Evolutionary conservation across 202 grass and related monocot species (phyloP).

Genomic region (Musa balbisiana): DNA sequence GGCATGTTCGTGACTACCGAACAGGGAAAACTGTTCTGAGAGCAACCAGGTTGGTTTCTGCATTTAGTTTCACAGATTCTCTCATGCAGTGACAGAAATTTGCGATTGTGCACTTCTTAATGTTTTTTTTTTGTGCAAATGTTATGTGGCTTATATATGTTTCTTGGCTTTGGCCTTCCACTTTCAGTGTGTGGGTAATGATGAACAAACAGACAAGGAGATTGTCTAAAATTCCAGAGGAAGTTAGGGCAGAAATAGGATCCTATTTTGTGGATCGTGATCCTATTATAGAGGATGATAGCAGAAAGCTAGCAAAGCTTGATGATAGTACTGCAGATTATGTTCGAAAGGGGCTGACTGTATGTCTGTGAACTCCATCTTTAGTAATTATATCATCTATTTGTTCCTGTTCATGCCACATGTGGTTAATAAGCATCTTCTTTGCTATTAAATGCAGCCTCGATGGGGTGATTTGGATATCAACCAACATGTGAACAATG

Average conservation of each 20-base stretch:
- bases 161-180: conserved; percentile 4
- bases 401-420: not conserved
- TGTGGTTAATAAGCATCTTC: not conserved
- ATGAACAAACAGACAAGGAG: conserved; percentile 92
- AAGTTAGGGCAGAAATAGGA: conserved; percentile 90
- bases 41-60: conserved; percentile 66
- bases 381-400: not conserved
- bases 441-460: conserved; percentile 39
- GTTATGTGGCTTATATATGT: not conserved
- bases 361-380: conserved; percentile 32
- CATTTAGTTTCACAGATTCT: conserved; percentile 1
- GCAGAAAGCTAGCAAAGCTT: conserved; percentile 62
- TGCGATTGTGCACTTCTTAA: too few species aligned
- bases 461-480: conserved; percentile 92
- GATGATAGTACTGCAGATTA: conserved; percentile 44
- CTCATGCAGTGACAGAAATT: too few species aligned
- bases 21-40: conserved; percentile 73
- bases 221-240: conserved; percentile 88
- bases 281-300: conserved; percentile 60
- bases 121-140: not conserved
- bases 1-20: conserved; percentile 80
- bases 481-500: conserved; percentile 99
- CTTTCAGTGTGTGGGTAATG: conserved; percentile 93
- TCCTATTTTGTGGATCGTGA: conserved; percentile 62
- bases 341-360: conserved; percentile 78